A percentile compares a stretch with the other conserved stretches of the same genome.
Evolutionary conservation across 225 moss, liverwort and hornwort genomes (phyloP).

Genomic region (Marchantia paleacea): DNA sequence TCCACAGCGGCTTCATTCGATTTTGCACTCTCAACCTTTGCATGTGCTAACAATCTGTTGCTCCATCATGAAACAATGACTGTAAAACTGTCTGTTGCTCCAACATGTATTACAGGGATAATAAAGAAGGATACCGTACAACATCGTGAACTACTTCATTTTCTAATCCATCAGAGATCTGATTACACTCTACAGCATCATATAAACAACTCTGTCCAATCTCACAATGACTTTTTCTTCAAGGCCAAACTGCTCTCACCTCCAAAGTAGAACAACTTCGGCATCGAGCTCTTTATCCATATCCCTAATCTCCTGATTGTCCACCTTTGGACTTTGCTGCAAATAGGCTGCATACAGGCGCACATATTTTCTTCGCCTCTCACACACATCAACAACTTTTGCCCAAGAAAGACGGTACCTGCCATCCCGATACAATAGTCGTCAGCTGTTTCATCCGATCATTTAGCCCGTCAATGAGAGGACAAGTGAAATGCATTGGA

Average conservation of each 20-base stretch:
- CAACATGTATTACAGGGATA: neutral
- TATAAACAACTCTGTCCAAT: neutral
- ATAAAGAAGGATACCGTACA: no score
- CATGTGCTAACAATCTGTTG: slow-evolving; percentile 84
- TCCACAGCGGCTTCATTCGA: slow-evolving; percentile 83
- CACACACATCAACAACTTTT: slow-evolving; percentile 71
- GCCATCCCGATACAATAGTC: slow-evolving; percentile 18
- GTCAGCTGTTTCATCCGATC: neutral
- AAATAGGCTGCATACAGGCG: slow-evolving; percentile 81
- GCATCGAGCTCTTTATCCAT: slow-evolving; percentile 88
- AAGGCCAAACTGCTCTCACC: slow-evolving; percentile 43
- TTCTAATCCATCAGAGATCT: no score
- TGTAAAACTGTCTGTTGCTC: neutral
- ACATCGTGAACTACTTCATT: no score
- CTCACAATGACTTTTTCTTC: no score
- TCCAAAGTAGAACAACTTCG: slow-evolving; percentile 97
- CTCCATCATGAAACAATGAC: neutral
- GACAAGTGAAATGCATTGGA: neutral
- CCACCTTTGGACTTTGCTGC: slow-evolving; percentile 84
- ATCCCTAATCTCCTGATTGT: slow-evolving; percentile 83
- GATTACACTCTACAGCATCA: neutral
- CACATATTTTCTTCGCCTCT: slow-evolving; percentile 78
- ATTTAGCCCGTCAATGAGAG: neutral
- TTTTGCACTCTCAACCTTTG: slow-evolving; percentile 93
- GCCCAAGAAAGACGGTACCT: slow-evolving; percentile 94